Base-by-base conservation (phyloP, 495 filamentous ascomycete species). In the Penicillium cataractarum region DNA sequence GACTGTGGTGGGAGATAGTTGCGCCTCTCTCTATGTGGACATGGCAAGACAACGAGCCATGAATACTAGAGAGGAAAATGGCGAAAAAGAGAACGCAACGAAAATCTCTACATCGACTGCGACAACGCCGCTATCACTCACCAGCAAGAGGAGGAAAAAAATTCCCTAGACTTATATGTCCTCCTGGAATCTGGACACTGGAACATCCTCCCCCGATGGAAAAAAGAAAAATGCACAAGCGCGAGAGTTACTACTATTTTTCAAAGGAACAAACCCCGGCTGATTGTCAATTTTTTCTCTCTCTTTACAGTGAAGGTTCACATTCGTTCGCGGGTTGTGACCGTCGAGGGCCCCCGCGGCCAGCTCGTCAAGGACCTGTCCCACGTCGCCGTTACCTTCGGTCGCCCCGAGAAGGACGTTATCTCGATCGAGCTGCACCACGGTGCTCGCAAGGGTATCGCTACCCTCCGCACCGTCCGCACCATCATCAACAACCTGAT, bases 381-480 rank as follows among this genome's bases (percentile, higher is more conserved):
- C 79, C 95, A 99, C 82, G 83, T 99, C 67, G 88, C 95, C 55
- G 93, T 99, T 79, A 96, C 88, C 87, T 99, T 97, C 87, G 88
- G 88, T 71, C 83, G 89, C 74, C 89, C 90, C 71, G 83, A 86
- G 82, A 86, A 88, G 81, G 83, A 89, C 80, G 74, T 90, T 61
- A 93, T 99, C 87, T 87, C 88, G 68, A 96, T 99, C 79, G 92
- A 97, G 80, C 86, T 99, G 74, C 96, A 98, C 86, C 95, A 99
- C 81, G 95, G 95, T 78, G 84, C 86, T 72, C 93, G 95, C 79
- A 99, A 99, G 87, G 93, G 92, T 77, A 89, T 99, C 73, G 95
- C 95, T 78, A 91, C 95, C 63, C 92, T 99, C 75, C 94, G 95
- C 72, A 99, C 95, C 71, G 95, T 99, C 87, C 90, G 90, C 71